Evolutionary conservation across 352 stramenopile species (phyloP).

Genomic region (Globisporangium spinosum): DNA sequence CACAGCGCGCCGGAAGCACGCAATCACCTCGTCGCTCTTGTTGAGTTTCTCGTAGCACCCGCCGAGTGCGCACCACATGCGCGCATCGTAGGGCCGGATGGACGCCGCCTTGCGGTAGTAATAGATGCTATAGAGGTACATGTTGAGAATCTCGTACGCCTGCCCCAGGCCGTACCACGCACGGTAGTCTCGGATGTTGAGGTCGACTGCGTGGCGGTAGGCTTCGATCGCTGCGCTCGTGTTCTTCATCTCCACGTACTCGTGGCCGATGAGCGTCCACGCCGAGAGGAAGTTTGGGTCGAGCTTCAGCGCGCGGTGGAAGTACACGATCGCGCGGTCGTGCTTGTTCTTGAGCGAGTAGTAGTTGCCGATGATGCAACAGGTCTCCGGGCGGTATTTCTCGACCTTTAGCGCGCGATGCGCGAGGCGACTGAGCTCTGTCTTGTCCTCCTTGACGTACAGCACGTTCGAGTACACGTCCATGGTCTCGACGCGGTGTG

Average conservation of each 20-base stretch:
- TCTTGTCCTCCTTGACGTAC: conserved; percentile 86
- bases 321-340: conserved; percentile 96
- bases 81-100: conserved; percentile 94
- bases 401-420: conserved; percentile 92
- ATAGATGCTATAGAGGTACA: conserved; percentile 98
- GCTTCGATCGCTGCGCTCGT: conserved; percentile 95
- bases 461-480: conserved; percentile 87
- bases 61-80: conserved; percentile 97
- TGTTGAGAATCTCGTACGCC: conserved; percentile 98
- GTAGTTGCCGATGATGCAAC: conserved; percentile 94
- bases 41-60: conserved; percentile 76
- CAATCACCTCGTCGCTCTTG: conserved; percentile 65
- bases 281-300: conserved; percentile 94
- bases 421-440: conserved; percentile 85
- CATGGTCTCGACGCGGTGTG: conserved; percentile 77
- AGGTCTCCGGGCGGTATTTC: conserved; percentile 98
- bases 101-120: conserved; percentile 96
- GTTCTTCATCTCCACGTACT: conserved; percentile 99
- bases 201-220: conserved; percentile 92
- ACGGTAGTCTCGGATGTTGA: conserved; percentile 94
- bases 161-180: conserved; percentile 98
- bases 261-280: conserved; percentile 98
- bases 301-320: conserved; percentile 93
- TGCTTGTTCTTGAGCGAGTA: conserved; percentile 92
- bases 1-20: conserved; percentile 73